Evolutionary conservation across 306 rosid species (phyloP).

Genomic region (Casuarina cunninghamiana): DNA sequence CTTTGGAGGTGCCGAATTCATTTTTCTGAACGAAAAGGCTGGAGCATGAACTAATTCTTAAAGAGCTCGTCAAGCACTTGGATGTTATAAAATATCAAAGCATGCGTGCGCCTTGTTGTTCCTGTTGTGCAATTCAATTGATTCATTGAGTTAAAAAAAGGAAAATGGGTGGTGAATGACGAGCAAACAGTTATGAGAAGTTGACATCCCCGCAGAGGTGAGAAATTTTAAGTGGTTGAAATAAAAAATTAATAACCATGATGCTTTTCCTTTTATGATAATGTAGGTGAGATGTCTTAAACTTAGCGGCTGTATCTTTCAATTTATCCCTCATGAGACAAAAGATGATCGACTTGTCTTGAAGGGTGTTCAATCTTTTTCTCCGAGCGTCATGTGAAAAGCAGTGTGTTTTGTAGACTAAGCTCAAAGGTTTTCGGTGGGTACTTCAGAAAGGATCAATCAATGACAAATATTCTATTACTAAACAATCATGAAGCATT

Average conservation of each 20-base stretch:
- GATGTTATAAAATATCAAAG: neutral
- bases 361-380: conserved; percentile 71
- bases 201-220: conserved; percentile 17
- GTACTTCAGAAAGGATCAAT: neutral
- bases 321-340: conserved; percentile 20
- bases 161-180: neutral
- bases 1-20: neutral
- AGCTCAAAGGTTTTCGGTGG: conserved; percentile 24
- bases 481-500: too few relatives aligned
- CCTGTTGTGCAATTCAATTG: neutral
- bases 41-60: neutral
- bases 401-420: conserved; percentile 18
- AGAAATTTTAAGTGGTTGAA: conserved; percentile 8
- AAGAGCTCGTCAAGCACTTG: neutral
- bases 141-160: neutral
- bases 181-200: neutral
- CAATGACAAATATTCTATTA: neutral
- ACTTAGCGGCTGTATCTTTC: conserved; percentile 31
- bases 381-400: conserved; percentile 22
- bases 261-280: conserved; percentile 32
- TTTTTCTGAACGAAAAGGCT: neutral
- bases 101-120: neutral
- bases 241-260: conserved; percentile 25
- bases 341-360: conserved; percentile 42
- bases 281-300: conserved; percentile 59